Percentiles rank a stretch among this genome's conserved stretches.
phyloP scores from a whole-genome alignment of 108 stramenopile genomes.

The Licmophora abbreviata region DNA sequence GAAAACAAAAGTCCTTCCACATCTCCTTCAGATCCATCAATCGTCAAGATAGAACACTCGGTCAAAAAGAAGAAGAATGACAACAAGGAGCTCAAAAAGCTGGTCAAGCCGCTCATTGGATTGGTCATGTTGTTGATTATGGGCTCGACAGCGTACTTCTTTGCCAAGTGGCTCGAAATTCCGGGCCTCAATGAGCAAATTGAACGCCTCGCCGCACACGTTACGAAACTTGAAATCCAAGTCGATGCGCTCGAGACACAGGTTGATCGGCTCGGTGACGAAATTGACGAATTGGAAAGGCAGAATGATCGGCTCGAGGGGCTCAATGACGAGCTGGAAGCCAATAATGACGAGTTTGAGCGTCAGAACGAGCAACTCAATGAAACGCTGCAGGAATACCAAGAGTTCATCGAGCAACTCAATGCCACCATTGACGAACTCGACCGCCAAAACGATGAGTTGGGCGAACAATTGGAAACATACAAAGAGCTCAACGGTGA shows the following conservation, averaged over 20 bases:
- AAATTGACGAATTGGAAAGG: conserved; percentile 18
- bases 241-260: conserved; percentile 13
- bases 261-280: conserved; percentile 17
- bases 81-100: too few species aligned
- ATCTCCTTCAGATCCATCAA: too few species aligned
- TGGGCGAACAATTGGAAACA: neutral
- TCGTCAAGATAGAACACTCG: too few species aligned
- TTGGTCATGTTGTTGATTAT: too few species aligned
- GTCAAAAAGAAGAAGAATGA: too few species aligned
- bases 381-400: conserved; percentile 10
- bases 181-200: conserved; percentile 29
- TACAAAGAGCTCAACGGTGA: neutral
- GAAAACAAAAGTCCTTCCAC: too few species aligned
- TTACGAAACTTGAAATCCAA: conserved; percentile 5
- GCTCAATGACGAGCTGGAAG: conserved; percentile 9
- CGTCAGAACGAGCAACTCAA: conserved; percentile 9
- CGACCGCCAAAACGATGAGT: neutral
- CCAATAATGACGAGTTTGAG: conserved; percentile 8
- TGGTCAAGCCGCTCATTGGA: too few species aligned
- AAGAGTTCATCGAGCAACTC: conserved; percentile 10
- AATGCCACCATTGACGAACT: conserved; percentile 3
- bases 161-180: conserved; percentile 23
- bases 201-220: conserved; percentile 20
- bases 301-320: conserved; percentile 15
- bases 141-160: neutral